Conservation (phyloP, 257 asterid genomes). For the Solanum virginianum region DNA sequence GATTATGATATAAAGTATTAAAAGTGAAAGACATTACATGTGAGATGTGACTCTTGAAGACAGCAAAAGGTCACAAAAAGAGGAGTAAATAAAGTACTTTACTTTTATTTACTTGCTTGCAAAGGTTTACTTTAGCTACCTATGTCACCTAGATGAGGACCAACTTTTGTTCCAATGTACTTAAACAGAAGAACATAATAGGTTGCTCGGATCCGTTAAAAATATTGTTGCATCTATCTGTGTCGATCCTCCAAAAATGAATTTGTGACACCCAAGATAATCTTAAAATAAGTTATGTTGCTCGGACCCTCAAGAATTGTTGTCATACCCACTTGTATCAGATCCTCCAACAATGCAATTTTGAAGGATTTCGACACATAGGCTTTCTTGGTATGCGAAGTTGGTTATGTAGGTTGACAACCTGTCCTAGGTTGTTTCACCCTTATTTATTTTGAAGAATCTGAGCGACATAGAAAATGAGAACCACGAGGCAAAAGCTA, state of each 20-base stretch:
- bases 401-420: no score
- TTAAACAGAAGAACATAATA: neutral
- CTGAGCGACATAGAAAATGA: neutral
- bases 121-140: neutral
- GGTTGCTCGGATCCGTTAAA: neutral
- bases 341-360: neutral
- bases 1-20: constrained; percentile 2
- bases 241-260: neutral
- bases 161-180: neutral
- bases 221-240: neutral
- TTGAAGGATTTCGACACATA: neutral
- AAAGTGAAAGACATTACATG: neutral
- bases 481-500: neutral
- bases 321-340: neutral
- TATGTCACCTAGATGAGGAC: neutral
- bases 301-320: neutral
- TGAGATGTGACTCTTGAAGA: constrained; percentile 22
- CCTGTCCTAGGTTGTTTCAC: no score
- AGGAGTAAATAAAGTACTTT: neutral
- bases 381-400: no score
- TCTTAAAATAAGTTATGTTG: neutral
- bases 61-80: neutral
- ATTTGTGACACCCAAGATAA: neutral
- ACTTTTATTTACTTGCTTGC: neutral
- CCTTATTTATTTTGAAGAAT: neutral